Evolutionary conservation across 805 yeast genomes (phyloP).

Genomic region (Candida arabinofermentans): DNA sequence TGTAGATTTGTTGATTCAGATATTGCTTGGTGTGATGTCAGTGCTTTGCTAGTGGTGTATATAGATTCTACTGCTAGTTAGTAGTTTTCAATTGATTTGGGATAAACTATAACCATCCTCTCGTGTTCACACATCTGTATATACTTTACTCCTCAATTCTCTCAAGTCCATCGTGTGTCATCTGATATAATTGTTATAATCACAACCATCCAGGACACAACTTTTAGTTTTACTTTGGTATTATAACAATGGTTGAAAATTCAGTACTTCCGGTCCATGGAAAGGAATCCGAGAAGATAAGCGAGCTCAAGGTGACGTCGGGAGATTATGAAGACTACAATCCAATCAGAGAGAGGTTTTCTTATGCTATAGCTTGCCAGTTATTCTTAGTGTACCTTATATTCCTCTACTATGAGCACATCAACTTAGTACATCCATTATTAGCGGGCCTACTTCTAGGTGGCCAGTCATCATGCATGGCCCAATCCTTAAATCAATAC

Average conservation of each 20-base stretch:
- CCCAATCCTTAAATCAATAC: slow-evolving; percentile 28
- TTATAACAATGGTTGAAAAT: not conserved
- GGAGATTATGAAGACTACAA: slow-evolving; percentile 12
- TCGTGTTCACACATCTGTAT: too few species aligned
- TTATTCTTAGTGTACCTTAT: slow-evolving; percentile 20
- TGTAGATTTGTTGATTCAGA: too few species aligned
- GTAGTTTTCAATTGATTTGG: too few species aligned
- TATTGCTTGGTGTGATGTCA: too few species aligned
- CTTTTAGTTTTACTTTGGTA: too few species aligned
- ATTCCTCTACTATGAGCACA: slow-evolving; percentile 23
- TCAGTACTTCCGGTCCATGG: slow-evolving; percentile 14
- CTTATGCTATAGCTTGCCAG: slow-evolving; percentile 23
- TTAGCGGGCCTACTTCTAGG: slow-evolving; percentile 25
- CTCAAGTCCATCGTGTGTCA: too few species aligned
- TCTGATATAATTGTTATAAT: too few species aligned
- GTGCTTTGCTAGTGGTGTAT: too few species aligned
- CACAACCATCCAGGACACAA: too few species aligned
- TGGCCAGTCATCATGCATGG: slow-evolving; percentile 26
- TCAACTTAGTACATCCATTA: slow-evolving; percentile 23
- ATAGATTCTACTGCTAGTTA: too few species aligned
- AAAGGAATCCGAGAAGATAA: slow-evolving; percentile 12
- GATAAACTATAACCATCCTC: too few species aligned
- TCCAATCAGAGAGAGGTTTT: slow-evolving; percentile 21
- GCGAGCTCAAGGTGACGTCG: not conserved
- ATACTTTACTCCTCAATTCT: too few species aligned